Percentiles rank a stretch among this genome's conserved stretches.
These are phyloP conservation scores for Boletus pseudo-olivaceus DNA, from an alignment of 768 basidiomycete genomes.

Conservation along the genomic window DNA sequence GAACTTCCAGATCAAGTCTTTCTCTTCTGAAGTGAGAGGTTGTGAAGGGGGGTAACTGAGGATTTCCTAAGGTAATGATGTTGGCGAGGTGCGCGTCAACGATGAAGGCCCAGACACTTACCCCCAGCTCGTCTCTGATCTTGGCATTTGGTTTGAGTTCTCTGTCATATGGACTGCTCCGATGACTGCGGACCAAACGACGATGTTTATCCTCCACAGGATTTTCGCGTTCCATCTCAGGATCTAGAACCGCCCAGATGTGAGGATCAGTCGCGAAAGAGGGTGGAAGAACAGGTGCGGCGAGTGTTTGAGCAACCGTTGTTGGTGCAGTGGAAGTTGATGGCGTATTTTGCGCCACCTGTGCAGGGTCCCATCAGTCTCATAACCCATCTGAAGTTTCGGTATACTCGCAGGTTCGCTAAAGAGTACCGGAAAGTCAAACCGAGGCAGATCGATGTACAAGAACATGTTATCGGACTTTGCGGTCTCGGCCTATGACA, in stretches of 20 bases:
- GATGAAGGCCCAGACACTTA: conserved; percentile 35
- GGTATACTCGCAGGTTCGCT: conserved; percentile 69
- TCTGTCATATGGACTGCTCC: conserved; percentile 91
- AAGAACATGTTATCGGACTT: conserved; percentile 94
- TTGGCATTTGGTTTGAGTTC: conserved; percentile 97
- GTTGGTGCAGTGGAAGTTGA: conserved; percentile 42
- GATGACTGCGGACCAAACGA: conserved; percentile 87
- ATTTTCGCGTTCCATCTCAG: conserved; percentile 88
- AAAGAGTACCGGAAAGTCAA: conserved; percentile 96
- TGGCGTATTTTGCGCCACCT: conserved; percentile 42
- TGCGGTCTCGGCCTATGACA: conserved; percentile 74
- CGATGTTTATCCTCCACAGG: conserved; percentile 98
- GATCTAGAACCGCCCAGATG: conserved; percentile 87
- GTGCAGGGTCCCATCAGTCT: not conserved
- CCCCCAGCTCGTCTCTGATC: conserved; percentile 88
- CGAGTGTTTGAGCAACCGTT: conserved; percentile 40
- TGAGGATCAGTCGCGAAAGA: conserved; percentile 61
- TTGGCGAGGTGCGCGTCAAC: not conserved
- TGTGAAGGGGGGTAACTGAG: conserved; percentile 90
- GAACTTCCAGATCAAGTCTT: conserved; percentile 98
- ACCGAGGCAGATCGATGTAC: conserved; percentile 92
- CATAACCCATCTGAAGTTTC: not conserved
- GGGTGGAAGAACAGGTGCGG: conserved; percentile 38
- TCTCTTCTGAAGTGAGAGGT: conserved; percentile 83
- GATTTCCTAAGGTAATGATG: conserved; percentile 58